Evolutionary conservation across 345 rosid genomes (phyloP), one percentile per base, ranked within the genome.

Genomic region (Gossypium turneri): DNA sequence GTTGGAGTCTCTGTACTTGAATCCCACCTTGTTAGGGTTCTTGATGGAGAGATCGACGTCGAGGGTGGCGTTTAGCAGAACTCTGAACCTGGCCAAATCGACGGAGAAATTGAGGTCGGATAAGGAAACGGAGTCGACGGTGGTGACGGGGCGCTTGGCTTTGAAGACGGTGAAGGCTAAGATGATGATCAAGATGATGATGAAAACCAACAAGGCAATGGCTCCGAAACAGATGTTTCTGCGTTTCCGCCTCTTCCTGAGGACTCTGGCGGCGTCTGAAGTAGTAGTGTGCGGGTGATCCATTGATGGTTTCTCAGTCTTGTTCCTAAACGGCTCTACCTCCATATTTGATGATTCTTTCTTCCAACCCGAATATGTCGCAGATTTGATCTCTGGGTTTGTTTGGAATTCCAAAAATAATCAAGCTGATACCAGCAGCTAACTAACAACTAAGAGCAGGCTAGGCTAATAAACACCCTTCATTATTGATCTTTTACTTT

Each of bases 11-110:
- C 7, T 68, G 84, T 84, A 90, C 75, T 83, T 85, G 77, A 91
- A 76, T 0, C 93, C 88, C 24, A 90, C 94, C 71, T 85, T 86
- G 79, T 93, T 95, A 0, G 94, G 97, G 80, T 95, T 95, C n/a
- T 74, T 82, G 52, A 95, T 43, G 52, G 93, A 72, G 77, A 91
- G 7, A 69, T 80, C 84, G 9, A 85, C 78, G 81, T 74, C 82
- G 6, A 95, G 79, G 16, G 85, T 85, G 15, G 88, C 27, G 82
- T 93, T 95, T 3, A 95, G 66, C 34, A 76, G 0, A 24, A 81
- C 85, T 16, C 44, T 68, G 20, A 87, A 3, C 1, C 74, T 72
- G 9, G 78, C 47, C 0, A 34, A 0, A 80, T 84, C 85, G 2
- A 90, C 4, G 50, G 86, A 73, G 45, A 82, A 41, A 24, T 5